Conservation (phyloP, 306 rosid species). For the Sphenostylis stenocarpa region DNA sequence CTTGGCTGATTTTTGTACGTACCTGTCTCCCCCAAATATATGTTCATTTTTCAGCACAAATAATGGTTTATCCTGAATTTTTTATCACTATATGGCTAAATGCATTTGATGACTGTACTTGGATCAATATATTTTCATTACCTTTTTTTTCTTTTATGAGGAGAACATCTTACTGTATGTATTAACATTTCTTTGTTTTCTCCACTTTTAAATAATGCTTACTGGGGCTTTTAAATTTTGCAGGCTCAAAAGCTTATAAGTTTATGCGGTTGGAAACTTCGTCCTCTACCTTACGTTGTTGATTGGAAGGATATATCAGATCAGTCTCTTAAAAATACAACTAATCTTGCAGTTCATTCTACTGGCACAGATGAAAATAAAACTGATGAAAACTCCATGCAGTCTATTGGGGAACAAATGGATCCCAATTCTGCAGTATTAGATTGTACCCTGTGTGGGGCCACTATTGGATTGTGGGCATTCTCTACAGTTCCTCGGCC, state of each 20-base stretch:
- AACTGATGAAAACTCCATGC: conserved; percentile 37
- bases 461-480: conserved; percentile 91
- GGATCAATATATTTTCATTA: neutral
- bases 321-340: conserved; percentile 43
- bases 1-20: neutral
- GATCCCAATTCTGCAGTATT: conserved; percentile 78
- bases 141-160: neutral
- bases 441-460: conserved; percentile 92
- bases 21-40: neutral
- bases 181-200: neutral
- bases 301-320: conserved; percentile 52
- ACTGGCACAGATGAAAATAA: conserved; percentile 36
- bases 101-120: conserved; percentile 13
- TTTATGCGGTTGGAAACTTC: conserved; percentile 93
- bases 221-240: conserved; percentile 23
- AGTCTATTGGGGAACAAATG: conserved; percentile 46
- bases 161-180: conserved; percentile 16
- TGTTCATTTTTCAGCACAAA: neutral
- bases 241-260: conserved; percentile 86
- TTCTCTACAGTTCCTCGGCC: conserved; percentile 67
- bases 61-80: neutral
- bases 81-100: neutral
- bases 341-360: conserved; percentile 38
- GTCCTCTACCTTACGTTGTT: conserved; percentile 71
- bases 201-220: neutral